Evolutionary conservation across 345 rosid species (phyloP).

Genomic region (Eucalyptus caleyi): DNA sequence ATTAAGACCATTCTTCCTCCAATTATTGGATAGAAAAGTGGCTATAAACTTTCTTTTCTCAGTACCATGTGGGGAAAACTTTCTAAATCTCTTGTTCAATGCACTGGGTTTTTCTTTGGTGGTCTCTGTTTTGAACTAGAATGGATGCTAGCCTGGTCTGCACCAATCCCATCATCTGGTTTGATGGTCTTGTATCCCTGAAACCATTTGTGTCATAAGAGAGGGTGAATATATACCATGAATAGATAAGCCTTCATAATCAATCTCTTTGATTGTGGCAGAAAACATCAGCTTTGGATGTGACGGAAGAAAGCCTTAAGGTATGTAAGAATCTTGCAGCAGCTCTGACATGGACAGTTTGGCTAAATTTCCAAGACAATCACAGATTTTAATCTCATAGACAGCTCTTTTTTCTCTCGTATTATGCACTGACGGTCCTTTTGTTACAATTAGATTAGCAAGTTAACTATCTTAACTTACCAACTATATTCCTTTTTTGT

Average conservation of each 20-base stretch:
- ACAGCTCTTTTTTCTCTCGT: not conserved
- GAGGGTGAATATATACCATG: not conserved
- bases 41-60: not conserved
- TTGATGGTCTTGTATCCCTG: not conserved
- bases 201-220: not conserved
- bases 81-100: not conserved
- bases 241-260: not conserved
- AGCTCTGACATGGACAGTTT: not conserved
- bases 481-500: not conserved
- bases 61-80: not conserved
- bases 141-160: not conserved
- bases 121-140: not conserved
- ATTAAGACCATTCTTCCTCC: not conserved
- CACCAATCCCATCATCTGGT: not conserved
- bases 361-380: not conserved
- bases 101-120: not conserved
- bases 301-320: slow-evolving; percentile 65
- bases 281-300: slow-evolving; percentile 78
- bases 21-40: not conserved
- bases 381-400: not conserved
- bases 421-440: not conserved
- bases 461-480: not conserved
- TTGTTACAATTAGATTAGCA: not conserved
- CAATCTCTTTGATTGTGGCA: slow-evolving; percentile 13
- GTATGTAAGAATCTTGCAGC: slow-evolving; percentile 11